Conservation (phyloP, 805 yeast genomes). For the Ogataea saltuana region DNA sequence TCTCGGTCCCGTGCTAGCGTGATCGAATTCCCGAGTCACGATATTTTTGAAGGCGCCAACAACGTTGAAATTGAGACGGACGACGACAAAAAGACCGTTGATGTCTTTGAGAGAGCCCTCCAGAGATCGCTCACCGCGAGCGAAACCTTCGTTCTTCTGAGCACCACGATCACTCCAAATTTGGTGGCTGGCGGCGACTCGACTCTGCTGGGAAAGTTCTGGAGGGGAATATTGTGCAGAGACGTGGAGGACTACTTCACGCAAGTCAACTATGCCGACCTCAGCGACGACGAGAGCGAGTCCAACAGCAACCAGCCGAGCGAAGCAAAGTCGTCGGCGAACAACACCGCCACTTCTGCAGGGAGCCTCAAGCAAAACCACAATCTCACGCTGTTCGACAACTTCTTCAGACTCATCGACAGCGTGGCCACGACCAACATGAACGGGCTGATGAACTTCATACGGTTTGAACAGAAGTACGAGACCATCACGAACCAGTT, state of each 20-base stretch:
- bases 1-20: conserved; percentile 11
- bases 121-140: conserved; percentile 33
- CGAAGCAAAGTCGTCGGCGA: neutral
- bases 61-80: conserved; percentile 19
- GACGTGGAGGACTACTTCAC: conserved; percentile 25
- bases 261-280: conserved; percentile 1
- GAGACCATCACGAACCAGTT: conserved; percentile 67
- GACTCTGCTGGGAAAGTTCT: conserved; percentile 27
- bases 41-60: conserved; percentile 26
- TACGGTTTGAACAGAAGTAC: conserved; percentile 45
- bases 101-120: conserved; percentile 26
- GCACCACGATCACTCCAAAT: conserved; percentile 22
- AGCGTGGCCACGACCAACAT: conserved; percentile 80
- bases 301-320: neutral
- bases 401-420: conserved; percentile 82
- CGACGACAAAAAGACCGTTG: conserved; percentile 12
- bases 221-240: conserved; percentile 36
- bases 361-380: conserved; percentile 28
- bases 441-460: conserved; percentile 70
- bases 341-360: neutral
- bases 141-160: conserved; percentile 31
- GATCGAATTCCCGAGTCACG: conserved; percentile 11
- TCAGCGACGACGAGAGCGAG: conserved; percentile 20
- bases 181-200: conserved; percentile 25
- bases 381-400: conserved; percentile 33